These are phyloP conservation scores for Xerocomellus intermedius DNA, from an alignment of 768 basidiomycete species.

Conservation along the genomic window DNA sequence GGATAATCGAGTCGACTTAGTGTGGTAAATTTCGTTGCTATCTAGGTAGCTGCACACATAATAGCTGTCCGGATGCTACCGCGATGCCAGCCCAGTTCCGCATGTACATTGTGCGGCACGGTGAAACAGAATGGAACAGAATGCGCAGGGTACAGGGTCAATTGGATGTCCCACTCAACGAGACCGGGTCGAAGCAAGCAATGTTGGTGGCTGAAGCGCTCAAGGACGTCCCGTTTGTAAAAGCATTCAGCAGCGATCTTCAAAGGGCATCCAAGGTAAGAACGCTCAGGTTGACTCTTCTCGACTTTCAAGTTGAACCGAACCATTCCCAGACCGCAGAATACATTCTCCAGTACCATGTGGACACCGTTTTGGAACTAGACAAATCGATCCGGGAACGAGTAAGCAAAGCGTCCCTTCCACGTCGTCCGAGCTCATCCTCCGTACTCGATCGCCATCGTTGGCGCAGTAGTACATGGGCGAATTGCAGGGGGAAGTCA, in stretches of 20 bases:
- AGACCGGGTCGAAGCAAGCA: conserved; percentile 59
- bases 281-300: background rate
- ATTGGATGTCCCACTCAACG: conserved; percentile 65
- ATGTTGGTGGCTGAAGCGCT: conserved; percentile 52
- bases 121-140: conserved; percentile 72
- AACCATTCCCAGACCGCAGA: conserved; percentile 56
- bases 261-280: conserved; percentile 62
- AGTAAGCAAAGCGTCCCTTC: conserved; percentile 38
- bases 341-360: conserved; percentile 55
- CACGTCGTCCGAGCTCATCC: background rate
- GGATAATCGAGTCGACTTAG: background rate
- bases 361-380: conserved; percentile 41
- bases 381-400: conserved; percentile 60
- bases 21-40: too few relatives aligned
- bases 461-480: conserved; percentile 52
- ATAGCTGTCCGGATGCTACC: background rate
- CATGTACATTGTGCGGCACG: conserved; percentile 72
- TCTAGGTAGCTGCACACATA: too few relatives aligned
- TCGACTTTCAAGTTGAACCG: background rate
- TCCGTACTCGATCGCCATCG: background rate
- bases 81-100: conserved; percentile 37
- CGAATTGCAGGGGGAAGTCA: conserved; percentile 51
- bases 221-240: conserved; percentile 51
- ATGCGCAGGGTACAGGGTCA: conserved; percentile 73
- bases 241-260: conserved; percentile 72